Evolutionary conservation across 768 basidiomycete genomes (phyloP).

Genomic region (Suillus luteus): DNA sequence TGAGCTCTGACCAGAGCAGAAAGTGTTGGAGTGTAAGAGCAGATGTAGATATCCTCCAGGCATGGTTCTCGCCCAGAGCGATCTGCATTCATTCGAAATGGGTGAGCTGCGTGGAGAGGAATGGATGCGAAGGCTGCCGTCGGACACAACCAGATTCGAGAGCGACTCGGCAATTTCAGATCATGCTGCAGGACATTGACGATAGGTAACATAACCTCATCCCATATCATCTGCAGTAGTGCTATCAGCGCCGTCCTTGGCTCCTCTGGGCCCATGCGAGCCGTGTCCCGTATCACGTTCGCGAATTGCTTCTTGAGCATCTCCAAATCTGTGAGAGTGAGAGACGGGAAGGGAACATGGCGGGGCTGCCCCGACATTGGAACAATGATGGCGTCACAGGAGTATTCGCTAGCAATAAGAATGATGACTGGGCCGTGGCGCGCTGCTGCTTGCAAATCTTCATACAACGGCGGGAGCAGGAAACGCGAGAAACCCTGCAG

Average conservation of each 20-base stretch:
- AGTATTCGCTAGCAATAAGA: slow-evolving; percentile 18
- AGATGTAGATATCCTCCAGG: slow-evolving; percentile 20
- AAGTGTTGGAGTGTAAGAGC: slow-evolving; percentile 30
- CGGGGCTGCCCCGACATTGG: background rate
- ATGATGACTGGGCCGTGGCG: slow-evolving; percentile 22
- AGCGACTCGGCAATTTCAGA: slow-evolving; percentile 10
- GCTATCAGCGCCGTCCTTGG: background rate
- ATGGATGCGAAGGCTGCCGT: slow-evolving; percentile 14
- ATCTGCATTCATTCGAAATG: slow-evolving; percentile 10
- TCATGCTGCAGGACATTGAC: slow-evolving; percentile 6
- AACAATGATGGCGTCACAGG: slow-evolving; percentile 20
- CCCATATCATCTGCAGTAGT: slow-evolving; percentile 2
- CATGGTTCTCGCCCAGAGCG: slow-evolving; percentile 13
- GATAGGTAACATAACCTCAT: slow-evolving; percentile 11
- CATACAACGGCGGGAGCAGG: slow-evolving; percentile 17
- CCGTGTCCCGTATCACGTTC: background rate
- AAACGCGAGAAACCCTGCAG: slow-evolving; percentile 21
- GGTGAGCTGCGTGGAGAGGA: slow-evolving; percentile 25
- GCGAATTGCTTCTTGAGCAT: background rate
- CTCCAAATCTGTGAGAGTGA: background rate
- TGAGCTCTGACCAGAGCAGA: slow-evolving; percentile 17
- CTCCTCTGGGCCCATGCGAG: background rate
- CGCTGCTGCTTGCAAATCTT: slow-evolving; percentile 18
- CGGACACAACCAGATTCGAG: slow-evolving; percentile 20
- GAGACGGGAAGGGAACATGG: slow-evolving; percentile 2